A percentile compares a stretch with the other conserved stretches of the same genome.
Conservation (phyloP, 331 rosid genomes). For the Prunus yedoensis region DNA sequence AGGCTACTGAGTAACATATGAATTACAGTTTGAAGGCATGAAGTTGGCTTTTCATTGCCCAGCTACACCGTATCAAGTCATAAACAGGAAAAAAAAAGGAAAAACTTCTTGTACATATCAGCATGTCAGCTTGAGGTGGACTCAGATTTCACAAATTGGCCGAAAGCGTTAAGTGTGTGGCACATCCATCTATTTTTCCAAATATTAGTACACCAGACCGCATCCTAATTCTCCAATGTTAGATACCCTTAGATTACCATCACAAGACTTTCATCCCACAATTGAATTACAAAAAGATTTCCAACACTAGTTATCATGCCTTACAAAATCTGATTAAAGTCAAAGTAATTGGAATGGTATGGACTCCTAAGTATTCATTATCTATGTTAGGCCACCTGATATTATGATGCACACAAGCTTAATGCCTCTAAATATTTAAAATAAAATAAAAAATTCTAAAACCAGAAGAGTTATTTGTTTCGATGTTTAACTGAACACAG, state of each 20-base stretch:
- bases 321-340: neutral
- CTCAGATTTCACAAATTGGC: neutral
- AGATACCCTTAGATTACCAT: neutral
- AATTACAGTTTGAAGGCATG: neutral
- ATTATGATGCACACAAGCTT: neutral
- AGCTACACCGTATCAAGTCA: neutral
- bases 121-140: neutral
- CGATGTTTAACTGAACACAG: neutral
- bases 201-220: neutral
- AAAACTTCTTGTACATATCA: neutral
- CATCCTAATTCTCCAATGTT: neutral
- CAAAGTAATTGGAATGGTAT: neutral
- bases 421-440: neutral
- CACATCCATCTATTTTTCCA: neutral
- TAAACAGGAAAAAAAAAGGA: neutral
- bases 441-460: neutral
- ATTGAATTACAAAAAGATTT: neutral
- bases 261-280: conserved; percentile 6
- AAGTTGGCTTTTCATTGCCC: neutral
- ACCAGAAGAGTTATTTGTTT: neutral
- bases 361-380: neutral
- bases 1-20: neutral
- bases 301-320: neutral
- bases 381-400: neutral
- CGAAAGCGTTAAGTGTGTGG: neutral